A percentile compares a stretch with the other conserved stretches of the same genome.
Conservation (phyloP, 2,329 filamentous ascomycete species). For the Arthrinium puccinioides region DNA sequence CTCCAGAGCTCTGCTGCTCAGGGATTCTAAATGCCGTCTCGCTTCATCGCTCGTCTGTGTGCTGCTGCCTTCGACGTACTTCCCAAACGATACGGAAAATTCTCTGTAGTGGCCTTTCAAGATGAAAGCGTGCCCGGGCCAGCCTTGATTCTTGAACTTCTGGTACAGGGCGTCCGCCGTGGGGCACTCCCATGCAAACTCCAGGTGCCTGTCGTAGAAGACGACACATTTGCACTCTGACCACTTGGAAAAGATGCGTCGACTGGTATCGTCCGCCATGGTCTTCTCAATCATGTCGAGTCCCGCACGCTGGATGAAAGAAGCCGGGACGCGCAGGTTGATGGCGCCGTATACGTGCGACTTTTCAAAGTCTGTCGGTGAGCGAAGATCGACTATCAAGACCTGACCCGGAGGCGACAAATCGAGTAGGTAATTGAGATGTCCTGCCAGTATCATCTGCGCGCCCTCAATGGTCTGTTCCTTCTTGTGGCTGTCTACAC, state of each 20-base stretch:
- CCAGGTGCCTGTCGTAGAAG: slow-evolving; percentile 44
- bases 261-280: slow-evolving; percentile 41
- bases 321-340: slow-evolving; percentile 42
- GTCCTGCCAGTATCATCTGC: slow-evolving; percentile 43
- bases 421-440: slow-evolving; percentile 43
- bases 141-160: slow-evolving; percentile 39
- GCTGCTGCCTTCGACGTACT: slow-evolving; percentile 38
- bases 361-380: slow-evolving; percentile 36
- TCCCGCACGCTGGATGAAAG: slow-evolving; percentile 38
- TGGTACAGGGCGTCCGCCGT: slow-evolving; percentile 35
- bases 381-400: slow-evolving; percentile 43
- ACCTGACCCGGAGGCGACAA: slow-evolving; percentile 38
- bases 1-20: slow-evolving; percentile 25
- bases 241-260: slow-evolving; percentile 38
- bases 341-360: slow-evolving; percentile 46
- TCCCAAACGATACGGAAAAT: slow-evolving; percentile 45
- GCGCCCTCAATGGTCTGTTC: slow-evolving; percentile 22
- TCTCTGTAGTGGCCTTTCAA: slow-evolving; percentile 50
- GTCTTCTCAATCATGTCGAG: slow-evolving; percentile 44
- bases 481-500: slow-evolving; percentile 27
- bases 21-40: slow-evolving; percentile 30
- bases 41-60: slow-evolving; percentile 34
- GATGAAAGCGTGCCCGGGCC: slow-evolving; percentile 44
- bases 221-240: slow-evolving; percentile 39
- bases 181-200: slow-evolving; percentile 44